These are phyloP conservation scores for Ceratocystiopsis sp. DNA, from an alignment of 2,329 filamentous ascomycete genomes.

Conservation along the genomic window DNA sequence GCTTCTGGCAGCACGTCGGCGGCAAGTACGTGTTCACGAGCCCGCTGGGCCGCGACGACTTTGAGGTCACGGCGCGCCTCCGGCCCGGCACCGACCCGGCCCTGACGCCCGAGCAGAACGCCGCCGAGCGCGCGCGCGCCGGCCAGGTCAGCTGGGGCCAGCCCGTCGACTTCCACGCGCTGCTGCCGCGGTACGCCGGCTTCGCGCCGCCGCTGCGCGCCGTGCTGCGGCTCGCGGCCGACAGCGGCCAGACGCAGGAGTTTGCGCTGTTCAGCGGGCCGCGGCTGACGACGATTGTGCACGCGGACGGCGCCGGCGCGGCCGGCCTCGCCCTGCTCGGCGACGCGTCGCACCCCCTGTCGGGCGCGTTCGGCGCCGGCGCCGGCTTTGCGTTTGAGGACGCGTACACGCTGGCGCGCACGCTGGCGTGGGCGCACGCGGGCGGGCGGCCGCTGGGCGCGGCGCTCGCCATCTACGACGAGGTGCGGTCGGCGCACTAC, in stretches of 20 bases:
- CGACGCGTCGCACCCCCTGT: constrained; percentile 31
- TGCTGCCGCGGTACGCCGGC: constrained; percentile 13
- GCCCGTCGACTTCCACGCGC: constrained; percentile 8
- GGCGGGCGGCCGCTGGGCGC: background rate
- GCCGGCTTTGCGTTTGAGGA: constrained; percentile 10
- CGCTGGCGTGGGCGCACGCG: constrained; percentile 5
- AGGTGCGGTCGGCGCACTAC: constrained; percentile 8
- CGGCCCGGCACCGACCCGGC: constrained; percentile 9
- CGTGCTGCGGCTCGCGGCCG: constrained; percentile 13
- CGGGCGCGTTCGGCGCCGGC: constrained; percentile 8
- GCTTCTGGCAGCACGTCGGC: constrained; percentile 17
- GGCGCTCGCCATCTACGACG: constrained; percentile 7
- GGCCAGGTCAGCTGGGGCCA: constrained; percentile 17
- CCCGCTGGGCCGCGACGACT: constrained; percentile 17
- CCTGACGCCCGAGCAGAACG: background rate
- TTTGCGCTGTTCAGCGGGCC: constrained; percentile 16
- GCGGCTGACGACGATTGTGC: constrained; percentile 14
- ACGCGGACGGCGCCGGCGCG: background rate
- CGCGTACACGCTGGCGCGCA: constrained; percentile 6
- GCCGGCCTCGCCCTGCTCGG: constrained; percentile 27
- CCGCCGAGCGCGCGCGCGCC: constrained; percentile 10
- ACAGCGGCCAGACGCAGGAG: constrained; percentile 10
- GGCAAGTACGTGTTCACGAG: constrained; percentile 18
- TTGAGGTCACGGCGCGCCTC: constrained; percentile 17
- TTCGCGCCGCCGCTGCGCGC: constrained; percentile 17